A percentile compares a stretch with the other conserved stretches of the same genome.
Evolutionary conservation across 768 basidiomycete species (phyloP).

Genomic region (Phylloporus sp.): DNA sequence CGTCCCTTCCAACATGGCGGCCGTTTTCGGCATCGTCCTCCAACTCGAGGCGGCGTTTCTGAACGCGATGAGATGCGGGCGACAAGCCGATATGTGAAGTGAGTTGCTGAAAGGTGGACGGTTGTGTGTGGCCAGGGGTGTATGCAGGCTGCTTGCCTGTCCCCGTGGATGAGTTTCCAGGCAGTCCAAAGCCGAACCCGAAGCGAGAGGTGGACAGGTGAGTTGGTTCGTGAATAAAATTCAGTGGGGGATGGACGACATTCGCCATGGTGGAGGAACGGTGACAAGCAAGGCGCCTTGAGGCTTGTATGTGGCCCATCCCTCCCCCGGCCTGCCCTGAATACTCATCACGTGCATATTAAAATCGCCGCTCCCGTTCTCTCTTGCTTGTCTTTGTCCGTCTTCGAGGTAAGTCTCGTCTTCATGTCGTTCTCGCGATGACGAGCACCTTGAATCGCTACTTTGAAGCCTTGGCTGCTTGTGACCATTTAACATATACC

Average conservation of each 20-base stretch:
- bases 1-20: slow-evolving; percentile 41
- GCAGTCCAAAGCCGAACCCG: slow-evolving; percentile 69
- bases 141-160: slow-evolving; percentile 44
- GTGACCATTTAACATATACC: slow-evolving; percentile 76
- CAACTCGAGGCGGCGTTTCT: slow-evolving; percentile 62
- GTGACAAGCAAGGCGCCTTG: slow-evolving; percentile 15
- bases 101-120: slow-evolving; percentile 51
- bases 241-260: slow-evolving; percentile 60
- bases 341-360: slow-evolving; percentile 28
- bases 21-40: slow-evolving; percentile 59
- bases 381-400: neutral
- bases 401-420: slow-evolving; percentile 31
- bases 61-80: slow-evolving; percentile 36
- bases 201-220: slow-evolving; percentile 59
- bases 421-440: slow-evolving; percentile 32
- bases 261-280: slow-evolving; percentile 57
- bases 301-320: neutral
- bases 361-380: slow-evolving; percentile 5
- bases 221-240: slow-evolving; percentile 55
- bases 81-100: slow-evolving; percentile 47
- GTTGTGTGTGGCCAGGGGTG: slow-evolving; percentile 36
- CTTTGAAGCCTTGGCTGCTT: slow-evolving; percentile 59
- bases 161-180: slow-evolving; percentile 39
- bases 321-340: slow-evolving; percentile 33
- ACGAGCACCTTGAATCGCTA: slow-evolving; percentile 84